Percentiles rank a stretch among this genome's conserved stretches.
These are phyloP conservation scores for Trichoderma guizhouense DNA, from an alignment of 2,329 filamentous ascomycete genomes.

Conservation along the genomic window DNA sequence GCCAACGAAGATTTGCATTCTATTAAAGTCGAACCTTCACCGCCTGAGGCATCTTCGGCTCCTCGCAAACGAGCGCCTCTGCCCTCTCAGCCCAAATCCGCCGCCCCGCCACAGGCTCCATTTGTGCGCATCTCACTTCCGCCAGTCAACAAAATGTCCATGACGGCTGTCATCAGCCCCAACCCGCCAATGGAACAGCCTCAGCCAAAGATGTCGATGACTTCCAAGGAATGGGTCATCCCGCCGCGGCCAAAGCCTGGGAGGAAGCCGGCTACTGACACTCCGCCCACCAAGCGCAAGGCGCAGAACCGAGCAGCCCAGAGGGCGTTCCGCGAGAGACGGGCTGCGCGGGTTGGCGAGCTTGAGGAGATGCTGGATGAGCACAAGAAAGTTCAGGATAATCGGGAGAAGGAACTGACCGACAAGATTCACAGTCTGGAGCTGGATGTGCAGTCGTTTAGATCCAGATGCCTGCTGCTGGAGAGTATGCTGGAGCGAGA, in stretches of 20 bases:
- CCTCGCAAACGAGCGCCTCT: conserved; percentile 30
- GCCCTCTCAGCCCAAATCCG: conserved; percentile 29
- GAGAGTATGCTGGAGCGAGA: conserved; percentile 63
- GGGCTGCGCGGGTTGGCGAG: conserved; percentile 79
- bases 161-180: conserved; percentile 47
- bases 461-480: conserved; percentile 57
- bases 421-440: conserved; percentile 60
- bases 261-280: conserved; percentile 89
- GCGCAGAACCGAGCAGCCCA: conserved; percentile 92
- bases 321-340: conserved; percentile 81
- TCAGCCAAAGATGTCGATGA: conserved; percentile 57
- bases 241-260: conserved; percentile 84
- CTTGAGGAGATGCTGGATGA: conserved; percentile 65
- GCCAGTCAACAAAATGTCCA: conserved; percentile 44
- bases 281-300: conserved; percentile 88
- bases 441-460: conserved; percentile 63
- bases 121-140: conserved; percentile 34
- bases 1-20: background rate
- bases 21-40: background rate
- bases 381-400: conserved; percentile 54
- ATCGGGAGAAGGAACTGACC: conserved; percentile 54
- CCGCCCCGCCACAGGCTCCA: conserved; percentile 28
- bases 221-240: conserved; percentile 81
- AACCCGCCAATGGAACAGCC: conserved; percentile 39
- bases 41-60: conserved; percentile 12